These are phyloP conservation scores for Cercospora sp. DNA, from an alignment of 2,329 filamentous ascomycete genomes.

Conservation along the genomic window DNA sequence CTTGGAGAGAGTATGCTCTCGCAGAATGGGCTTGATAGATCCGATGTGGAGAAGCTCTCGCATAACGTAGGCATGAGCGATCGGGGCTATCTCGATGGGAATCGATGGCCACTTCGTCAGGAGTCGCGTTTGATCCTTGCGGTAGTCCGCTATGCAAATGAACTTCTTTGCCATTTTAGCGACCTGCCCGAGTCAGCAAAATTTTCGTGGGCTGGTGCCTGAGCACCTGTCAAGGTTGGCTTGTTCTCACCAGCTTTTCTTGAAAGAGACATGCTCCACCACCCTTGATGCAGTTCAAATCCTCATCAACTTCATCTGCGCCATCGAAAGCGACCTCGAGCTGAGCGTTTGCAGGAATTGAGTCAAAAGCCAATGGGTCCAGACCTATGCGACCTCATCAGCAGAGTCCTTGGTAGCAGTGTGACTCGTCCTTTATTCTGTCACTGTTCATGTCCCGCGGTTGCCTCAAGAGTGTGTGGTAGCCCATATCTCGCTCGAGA, in stretches of 20 bases:
- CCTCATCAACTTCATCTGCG: conserved; percentile 92
- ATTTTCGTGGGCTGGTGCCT: conserved; percentile 67
- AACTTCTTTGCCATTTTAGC: conserved; percentile 32
- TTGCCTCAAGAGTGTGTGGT: not conserved
- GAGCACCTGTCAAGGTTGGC: conserved; percentile 27
- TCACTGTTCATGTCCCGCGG: not conserved
- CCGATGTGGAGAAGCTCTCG: conserved; percentile 71
- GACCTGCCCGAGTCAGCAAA: conserved; percentile 4
- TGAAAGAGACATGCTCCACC: conserved; percentile 97
- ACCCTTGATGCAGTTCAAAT: conserved; percentile 96
- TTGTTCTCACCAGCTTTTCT: conserved; percentile 68
- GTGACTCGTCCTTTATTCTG: not conserved
- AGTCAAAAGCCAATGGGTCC: conserved; percentile 73
- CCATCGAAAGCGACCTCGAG: conserved; percentile 95
- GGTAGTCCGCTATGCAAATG: conserved; percentile 64
- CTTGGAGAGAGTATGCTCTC: conserved; percentile 72
- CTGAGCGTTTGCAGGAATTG: conserved; percentile 62
- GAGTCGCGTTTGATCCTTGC: conserved; percentile 79
- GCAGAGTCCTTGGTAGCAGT: not conserved
- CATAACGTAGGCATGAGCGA: conserved; percentile 76
- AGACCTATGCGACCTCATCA: conserved; percentile 49
- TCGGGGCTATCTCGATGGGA: conserved; percentile 89
- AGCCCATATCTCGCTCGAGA: not conserved
- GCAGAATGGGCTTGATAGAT: conserved; percentile 67
- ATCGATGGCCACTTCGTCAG: conserved; percentile 76